Conservation (phyloP, 2,329 filamentous ascomycete genomes). For the Thermoascus crustaceus region DNA sequence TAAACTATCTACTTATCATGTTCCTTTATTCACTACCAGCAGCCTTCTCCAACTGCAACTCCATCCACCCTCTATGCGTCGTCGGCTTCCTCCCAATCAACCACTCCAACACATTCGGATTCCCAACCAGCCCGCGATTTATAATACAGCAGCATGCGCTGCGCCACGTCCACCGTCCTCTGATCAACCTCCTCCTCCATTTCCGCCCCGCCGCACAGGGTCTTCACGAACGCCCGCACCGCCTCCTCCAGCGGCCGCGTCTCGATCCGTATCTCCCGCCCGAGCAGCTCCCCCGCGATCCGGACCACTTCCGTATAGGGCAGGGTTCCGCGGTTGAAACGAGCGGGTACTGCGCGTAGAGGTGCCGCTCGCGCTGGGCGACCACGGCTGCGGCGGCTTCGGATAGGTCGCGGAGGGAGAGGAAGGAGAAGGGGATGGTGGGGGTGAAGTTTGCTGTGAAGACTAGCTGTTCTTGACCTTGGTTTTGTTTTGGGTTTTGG, state of each 20-base stretch:
- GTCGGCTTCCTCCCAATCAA: constrained; percentile 15
- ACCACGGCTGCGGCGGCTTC: constrained; percentile 11
- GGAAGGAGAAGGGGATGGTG: neutral
- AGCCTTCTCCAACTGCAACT: no score
- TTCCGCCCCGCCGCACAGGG: neutral
- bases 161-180: constrained; percentile 9
- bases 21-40: no score
- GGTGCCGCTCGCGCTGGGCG: constrained; percentile 12
- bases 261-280: constrained; percentile 4
- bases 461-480: neutral
- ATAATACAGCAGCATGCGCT: constrained; percentile 17
- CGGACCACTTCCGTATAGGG: constrained; percentile 5
- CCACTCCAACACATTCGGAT: constrained; percentile 17
- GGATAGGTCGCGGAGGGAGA: constrained; percentile 12
- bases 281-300: constrained; percentile 7
- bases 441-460: neutral
- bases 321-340: constrained; percentile 10
- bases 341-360: constrained; percentile 12
- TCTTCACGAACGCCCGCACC: constrained; percentile 4
- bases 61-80: no score
- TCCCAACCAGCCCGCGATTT: constrained; percentile 16
- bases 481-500: no score
- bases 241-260: constrained; percentile 8
- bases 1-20: no score
- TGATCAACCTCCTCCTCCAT: neutral